Percentiles rank a stretch among this genome's conserved stretches.
These are phyloP conservation scores for Termitomyces heimii DNA, from an alignment of 768 basidiomycete species.

Conservation along the genomic window DNA sequence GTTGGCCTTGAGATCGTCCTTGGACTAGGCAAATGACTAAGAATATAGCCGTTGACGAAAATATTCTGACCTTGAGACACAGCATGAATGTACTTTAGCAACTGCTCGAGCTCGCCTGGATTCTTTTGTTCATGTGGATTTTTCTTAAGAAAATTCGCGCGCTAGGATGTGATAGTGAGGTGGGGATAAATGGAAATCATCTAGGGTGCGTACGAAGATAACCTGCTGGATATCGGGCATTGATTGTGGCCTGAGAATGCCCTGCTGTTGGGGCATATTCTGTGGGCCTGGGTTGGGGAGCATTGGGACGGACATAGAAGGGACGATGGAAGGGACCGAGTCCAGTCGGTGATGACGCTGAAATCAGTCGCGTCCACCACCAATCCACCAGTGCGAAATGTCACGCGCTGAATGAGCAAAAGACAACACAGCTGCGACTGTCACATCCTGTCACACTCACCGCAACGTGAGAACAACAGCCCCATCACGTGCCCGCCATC, in stretches of 20 bases:
- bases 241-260: slow-evolving; percentile 17
- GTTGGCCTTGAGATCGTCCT: slow-evolving; percentile 22
- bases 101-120: slow-evolving; percentile 38
- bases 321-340: slow-evolving; percentile 5
- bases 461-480: slow-evolving; percentile 13
- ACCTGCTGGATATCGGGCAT: slow-evolving; percentile 37
- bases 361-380: slow-evolving; percentile 21
- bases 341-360: slow-evolving; percentile 9
- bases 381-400: slow-evolving; percentile 17
- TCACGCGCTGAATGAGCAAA: slow-evolving; percentile 28
- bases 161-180: slow-evolving; percentile 24
- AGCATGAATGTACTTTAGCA: slow-evolving; percentile 43
- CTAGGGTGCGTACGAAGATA: slow-evolving; percentile 29
- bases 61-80: slow-evolving; percentile 31
- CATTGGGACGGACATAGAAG: slow-evolving; percentile 33
- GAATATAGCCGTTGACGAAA: slow-evolving; percentile 1
- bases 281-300: slow-evolving; percentile 31
- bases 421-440: slow-evolving; percentile 20
- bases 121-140: slow-evolving; percentile 44
- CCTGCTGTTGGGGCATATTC: slow-evolving; percentile 25
- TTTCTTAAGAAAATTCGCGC: slow-evolving; percentile 42
- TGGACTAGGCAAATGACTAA: slow-evolving; percentile 4
- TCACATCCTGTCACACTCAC: slow-evolving; percentile 18
- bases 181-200: slow-evolving; percentile 7
- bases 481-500: slow-evolving; percentile 25